Evolutionary conservation across 208 protist genomes (phyloP).

Genomic region (Balamuthia mandrillaris): DNA sequence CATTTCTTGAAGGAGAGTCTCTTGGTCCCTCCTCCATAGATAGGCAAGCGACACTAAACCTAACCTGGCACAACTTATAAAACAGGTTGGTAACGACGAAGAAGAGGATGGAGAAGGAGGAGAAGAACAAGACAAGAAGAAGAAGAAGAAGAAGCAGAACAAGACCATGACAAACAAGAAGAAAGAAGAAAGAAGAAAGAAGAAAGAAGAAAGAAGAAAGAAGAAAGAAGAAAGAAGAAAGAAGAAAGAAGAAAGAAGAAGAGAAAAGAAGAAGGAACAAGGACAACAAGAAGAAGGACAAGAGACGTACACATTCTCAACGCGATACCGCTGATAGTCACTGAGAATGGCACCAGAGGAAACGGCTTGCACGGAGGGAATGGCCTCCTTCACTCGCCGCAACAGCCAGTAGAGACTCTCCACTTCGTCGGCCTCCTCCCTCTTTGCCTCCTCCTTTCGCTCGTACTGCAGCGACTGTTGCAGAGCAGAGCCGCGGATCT

Average conservation of each 20-base stretch:
- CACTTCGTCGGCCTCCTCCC: too few species aligned
- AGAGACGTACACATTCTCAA: constrained; percentile 88
- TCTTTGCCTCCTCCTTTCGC: not conserved
- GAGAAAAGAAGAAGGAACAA: too few species aligned
- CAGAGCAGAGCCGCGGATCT: constrained; percentile 74
- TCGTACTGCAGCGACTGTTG: constrained; percentile 81
- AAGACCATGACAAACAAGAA: too few species aligned
- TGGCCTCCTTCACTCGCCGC: constrained; percentile 69
- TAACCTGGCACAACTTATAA: constrained; percentile 71
- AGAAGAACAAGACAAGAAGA: too few species aligned
- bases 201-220: not conserved
- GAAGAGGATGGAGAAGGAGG: not conserved
- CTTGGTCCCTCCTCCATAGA: constrained; percentile 90
- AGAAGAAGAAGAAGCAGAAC: too few species aligned
- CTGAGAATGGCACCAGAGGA: constrained; percentile 95
- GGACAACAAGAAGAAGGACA: too few species aligned
- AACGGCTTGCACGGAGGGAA: constrained; percentile 78
- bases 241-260: too few species aligned
- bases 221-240: not conserved
- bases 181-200: too few species aligned
- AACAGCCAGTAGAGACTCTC: constrained; percentile 92
- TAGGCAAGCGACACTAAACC: constrained; percentile 88
- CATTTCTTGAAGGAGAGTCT: constrained; percentile 90
- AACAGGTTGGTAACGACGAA: not conserved
- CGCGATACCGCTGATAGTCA: constrained; percentile 95